Percentiles rank a stretch among this genome's conserved stretches.
Evolutionary conservation across 352 stramenopile genomes (phyloP).

Genomic region (Globisporangium nunn): DNA sequence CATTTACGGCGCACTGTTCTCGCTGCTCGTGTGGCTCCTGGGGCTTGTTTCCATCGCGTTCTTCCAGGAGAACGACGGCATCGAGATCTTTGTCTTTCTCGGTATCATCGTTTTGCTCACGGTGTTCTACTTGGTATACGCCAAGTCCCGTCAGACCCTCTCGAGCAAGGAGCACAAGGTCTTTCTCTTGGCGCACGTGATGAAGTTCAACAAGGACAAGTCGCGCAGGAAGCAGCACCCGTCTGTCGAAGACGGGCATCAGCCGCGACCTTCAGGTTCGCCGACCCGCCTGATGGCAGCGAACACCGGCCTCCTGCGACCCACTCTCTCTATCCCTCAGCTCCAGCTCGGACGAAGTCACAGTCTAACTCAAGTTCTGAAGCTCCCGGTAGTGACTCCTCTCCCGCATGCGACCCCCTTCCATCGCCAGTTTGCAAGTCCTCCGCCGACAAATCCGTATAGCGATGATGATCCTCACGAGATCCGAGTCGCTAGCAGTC

Average conservation of each 20-base stretch:
- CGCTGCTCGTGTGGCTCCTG: slow-evolving; percentile 21
- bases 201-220: slow-evolving; percentile 19
- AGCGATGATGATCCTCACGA: slow-evolving; percentile 5
- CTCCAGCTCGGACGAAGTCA: slow-evolving; percentile 3
- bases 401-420: slow-evolving; percentile 9
- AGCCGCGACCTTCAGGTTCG: background rate
- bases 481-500: slow-evolving; percentile 1
- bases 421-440: slow-evolving; percentile 9
- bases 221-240: slow-evolving; percentile 10
- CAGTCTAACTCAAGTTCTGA: background rate
- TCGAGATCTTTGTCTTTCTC: slow-evolving; percentile 14
- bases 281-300: slow-evolving; percentile 9
- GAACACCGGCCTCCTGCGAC: slow-evolving; percentile 9
- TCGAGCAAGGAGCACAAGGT: slow-evolving; percentile 25
- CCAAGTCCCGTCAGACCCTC: slow-evolving; percentile 22
- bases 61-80: slow-evolving; percentile 21
- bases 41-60: slow-evolving; percentile 18
- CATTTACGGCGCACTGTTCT: slow-evolving; percentile 19
- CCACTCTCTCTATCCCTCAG: background rate
- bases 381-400: slow-evolving; percentile 5
- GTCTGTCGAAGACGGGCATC: background rate
- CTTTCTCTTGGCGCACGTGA: slow-evolving; percentile 28
- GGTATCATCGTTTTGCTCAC: slow-evolving; percentile 13
- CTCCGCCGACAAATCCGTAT: slow-evolving; percentile 9
- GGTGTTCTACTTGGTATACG: slow-evolving; percentile 23